Evolutionary conservation across 352 stramenopile species (phyloP), one percentile per base, ranked within the genome.

Genomic region (Pythium apleroticum): DNA sequence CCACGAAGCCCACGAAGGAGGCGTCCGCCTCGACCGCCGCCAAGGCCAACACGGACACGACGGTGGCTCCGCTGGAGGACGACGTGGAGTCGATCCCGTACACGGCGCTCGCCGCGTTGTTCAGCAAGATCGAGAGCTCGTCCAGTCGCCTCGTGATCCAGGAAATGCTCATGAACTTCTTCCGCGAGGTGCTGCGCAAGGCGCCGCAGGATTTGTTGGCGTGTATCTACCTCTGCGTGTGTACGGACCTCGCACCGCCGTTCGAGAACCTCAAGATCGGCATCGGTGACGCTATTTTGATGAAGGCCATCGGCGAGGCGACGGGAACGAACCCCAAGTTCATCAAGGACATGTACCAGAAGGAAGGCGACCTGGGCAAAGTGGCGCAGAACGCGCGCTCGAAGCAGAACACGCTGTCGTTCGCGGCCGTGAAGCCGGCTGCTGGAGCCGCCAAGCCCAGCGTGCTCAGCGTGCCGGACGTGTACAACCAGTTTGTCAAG

Each of bases 191-290:
- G 24, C 84, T 96, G 52, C 71, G 70, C 35, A 78, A 79, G 17
- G 84, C 81, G 4, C 88, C 88, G 0, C 68, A 91, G 20, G 93
- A 98, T 65, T 70, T 98, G 31, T 72, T 97, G 39, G 75, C 90
- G 9, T 93, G 86, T 64, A 92, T 98, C 37, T 98, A 98, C 65
- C 75, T 98, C 5, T 97, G 90, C 53, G 84, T 93, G 14, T 95
- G 83, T 70, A 96, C 92, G 19, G 81, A 97, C 60, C 84, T 99
- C 4, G 96, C 97, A 20, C 97, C 97, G 2, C 88, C 95, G 27
- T 98, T 98, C 62, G 91, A 99, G 67, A 98, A 98, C 73, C 77
- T 99, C 9, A 98, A 99, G 77, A 94, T 99, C 27, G 98, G 98
- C 19, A 98, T 99, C 53, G 98, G 98, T 28, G 97, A 99, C 68